A percentile compares a stretch with the other conserved stretches of the same genome.
phyloP scores from a whole-genome alignment of 2,329 filamentous ascomycete species.

The Thelonectria olida region DNA sequence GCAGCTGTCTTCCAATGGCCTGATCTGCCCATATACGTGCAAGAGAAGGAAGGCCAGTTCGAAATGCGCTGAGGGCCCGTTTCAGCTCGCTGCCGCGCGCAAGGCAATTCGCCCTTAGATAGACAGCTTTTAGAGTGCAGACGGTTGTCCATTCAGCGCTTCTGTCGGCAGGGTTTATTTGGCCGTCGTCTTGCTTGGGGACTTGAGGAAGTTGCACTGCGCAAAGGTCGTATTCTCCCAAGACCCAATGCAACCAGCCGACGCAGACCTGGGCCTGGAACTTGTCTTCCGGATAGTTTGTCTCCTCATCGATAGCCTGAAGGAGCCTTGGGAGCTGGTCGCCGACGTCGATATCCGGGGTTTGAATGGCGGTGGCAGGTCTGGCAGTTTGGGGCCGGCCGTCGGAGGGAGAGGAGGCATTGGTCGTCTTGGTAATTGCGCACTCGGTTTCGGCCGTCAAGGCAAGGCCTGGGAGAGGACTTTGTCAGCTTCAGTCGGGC shows the following conservation, averaged over 20 bases:
- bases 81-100: conserved; percentile 57
- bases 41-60: conserved; percentile 72
- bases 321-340: conserved; percentile 60
- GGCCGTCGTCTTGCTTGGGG: conserved; percentile 64
- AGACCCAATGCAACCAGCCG: conserved; percentile 85
- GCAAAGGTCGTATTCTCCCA: conserved; percentile 72
- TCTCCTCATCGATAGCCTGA: conserved; percentile 67
- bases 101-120: conserved; percentile 75
- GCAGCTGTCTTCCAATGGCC: conserved; percentile 69
- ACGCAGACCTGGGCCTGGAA: conserved; percentile 86
- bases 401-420: conserved; percentile 38
- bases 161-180: conserved; percentile 61
- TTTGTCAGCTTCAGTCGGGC: conserved; percentile 19
- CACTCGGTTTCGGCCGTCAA: conserved; percentile 76
- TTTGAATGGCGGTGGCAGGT: conserved; percentile 53
- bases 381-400: conserved; percentile 39
- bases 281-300: conserved; percentile 62
- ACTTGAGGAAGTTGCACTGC: conserved; percentile 68
- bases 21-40: conserved; percentile 60
- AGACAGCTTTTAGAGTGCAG: conserved; percentile 81
- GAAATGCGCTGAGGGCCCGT: conserved; percentile 74
- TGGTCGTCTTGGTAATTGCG: conserved; percentile 66
- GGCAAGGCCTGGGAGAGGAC: conserved; percentile 65
- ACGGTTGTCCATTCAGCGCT: conserved; percentile 82
- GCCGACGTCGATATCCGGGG: conserved; percentile 56